Evolutionary conservation across 1,284 basidiomycete genomes (phyloP).

Genomic region (Rhodotorula sp.): DNA sequence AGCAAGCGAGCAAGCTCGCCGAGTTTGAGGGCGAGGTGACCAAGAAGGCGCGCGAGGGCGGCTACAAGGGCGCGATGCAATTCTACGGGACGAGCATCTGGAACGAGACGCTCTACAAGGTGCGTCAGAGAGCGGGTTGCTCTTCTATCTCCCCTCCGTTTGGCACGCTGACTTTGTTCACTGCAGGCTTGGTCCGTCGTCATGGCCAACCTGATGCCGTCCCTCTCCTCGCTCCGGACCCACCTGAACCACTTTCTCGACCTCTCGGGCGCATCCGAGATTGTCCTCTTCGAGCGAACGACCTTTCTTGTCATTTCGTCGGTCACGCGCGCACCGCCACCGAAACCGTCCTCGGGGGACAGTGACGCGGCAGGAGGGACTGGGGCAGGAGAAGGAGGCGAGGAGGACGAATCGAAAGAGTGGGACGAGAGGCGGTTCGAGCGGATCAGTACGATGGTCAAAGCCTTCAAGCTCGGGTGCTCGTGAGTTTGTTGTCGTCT

Average conservation of each 20-base stretch:
- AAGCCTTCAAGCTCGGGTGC: conserved; percentile 89
- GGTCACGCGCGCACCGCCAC: conserved; percentile 25
- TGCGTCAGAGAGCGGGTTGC: conserved; percentile 49
- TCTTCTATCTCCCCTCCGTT: not conserved
- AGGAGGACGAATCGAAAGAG: conserved; percentile 40
- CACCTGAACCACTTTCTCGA: conserved; percentile 82
- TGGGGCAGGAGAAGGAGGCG: conserved; percentile 52
- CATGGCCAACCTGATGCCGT: conserved; percentile 93
- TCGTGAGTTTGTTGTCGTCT: conserved; percentile 56
- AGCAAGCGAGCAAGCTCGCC: conserved; percentile 59
- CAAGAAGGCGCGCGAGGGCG: conserved; percentile 35
- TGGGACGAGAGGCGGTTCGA: conserved; percentile 79
- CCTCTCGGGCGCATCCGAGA: conserved; percentile 84
- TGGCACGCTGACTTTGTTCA: not conserved
- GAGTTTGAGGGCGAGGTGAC: conserved; percentile 34
- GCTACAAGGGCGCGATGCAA: conserved; percentile 43
- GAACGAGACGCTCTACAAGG: conserved; percentile 95
- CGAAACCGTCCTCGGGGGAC: not conserved
- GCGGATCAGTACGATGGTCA: conserved; percentile 91
- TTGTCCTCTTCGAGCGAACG: conserved; percentile 92
- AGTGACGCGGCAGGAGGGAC: too few species aligned
- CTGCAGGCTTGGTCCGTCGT: conserved; percentile 93
- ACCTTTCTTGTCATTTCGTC: conserved; percentile 85
- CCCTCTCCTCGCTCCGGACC: conserved; percentile 78
- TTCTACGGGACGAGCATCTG: conserved; percentile 93